Conservation (phyloP, 2,329 filamentous ascomycete species). For the Pseudophaeomoniella oleicola region DNA sequence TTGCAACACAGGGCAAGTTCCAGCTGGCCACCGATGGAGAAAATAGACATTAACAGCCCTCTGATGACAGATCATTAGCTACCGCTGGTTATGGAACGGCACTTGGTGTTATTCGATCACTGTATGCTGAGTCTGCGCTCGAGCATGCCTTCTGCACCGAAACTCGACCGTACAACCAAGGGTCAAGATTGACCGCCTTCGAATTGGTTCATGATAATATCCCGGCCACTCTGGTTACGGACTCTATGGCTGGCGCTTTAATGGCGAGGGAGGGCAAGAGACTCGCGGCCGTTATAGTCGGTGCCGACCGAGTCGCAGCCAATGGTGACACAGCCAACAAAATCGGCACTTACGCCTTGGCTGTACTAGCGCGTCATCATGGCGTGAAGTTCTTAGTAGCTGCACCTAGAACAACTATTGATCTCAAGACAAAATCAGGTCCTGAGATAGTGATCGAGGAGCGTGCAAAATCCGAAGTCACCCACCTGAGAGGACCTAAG, state of each 20-base stretch:
- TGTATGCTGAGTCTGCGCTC: constrained; percentile 52
- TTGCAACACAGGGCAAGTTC: constrained; percentile 80
- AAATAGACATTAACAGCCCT: constrained; percentile 4
- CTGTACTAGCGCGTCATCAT: constrained; percentile 78
- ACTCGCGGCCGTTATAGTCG: constrained; percentile 80
- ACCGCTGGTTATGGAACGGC: constrained; percentile 97
- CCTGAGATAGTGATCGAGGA: constrained; percentile 81
- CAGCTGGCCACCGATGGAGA: constrained; percentile 3
- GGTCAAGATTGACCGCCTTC: constrained; percentile 84
- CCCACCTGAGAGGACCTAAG: constrained; percentile 65
- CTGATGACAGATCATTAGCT: constrained; percentile 56
- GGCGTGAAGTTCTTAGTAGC: constrained; percentile 90
- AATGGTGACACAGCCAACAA: constrained; percentile 99
- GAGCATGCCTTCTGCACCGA: constrained; percentile 90
- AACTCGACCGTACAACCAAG: constrained; percentile 95
- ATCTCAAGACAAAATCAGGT: constrained; percentile 65
- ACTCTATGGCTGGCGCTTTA: constrained; percentile 89
- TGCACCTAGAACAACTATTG: constrained; percentile 86
- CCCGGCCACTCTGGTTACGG: constrained; percentile 80
- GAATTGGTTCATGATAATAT: constrained; percentile 92
- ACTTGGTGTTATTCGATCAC: constrained; percentile 77
- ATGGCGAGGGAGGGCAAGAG: constrained; percentile 47
- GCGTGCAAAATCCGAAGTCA: constrained; percentile 67
- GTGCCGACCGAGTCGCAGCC: constrained; percentile 84
- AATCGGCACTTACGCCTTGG: constrained; percentile 86